These are phyloP conservation scores for Coemansia sp. DNA, from an alignment of 192 early-diverging fungal genomes.

Conservation along the genomic window DNA sequence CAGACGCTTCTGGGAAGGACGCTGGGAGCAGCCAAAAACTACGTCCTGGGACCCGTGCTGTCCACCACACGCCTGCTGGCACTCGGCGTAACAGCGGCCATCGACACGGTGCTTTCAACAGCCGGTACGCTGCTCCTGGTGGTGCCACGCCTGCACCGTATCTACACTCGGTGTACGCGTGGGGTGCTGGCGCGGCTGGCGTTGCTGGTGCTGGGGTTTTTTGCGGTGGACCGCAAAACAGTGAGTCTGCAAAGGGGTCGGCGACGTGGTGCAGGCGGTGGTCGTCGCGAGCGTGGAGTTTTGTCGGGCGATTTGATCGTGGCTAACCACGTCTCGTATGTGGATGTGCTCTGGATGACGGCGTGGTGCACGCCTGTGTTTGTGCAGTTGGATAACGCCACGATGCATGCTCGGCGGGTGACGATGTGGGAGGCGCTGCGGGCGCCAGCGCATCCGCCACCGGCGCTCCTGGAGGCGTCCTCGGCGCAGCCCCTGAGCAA, in stretches of 20 bases:
- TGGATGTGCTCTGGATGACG: conserved; percentile 74
- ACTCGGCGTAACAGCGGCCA: conserved; percentile 43
- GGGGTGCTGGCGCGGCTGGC: conserved; percentile 52
- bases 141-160: conserved; percentile 15
- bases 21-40: conserved; percentile 13
- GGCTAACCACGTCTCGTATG: conserved; percentile 78
- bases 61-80: conserved; percentile 42
- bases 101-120: conserved; percentile 36
- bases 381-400: conserved; percentile 46
- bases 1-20: conserved; percentile 7
- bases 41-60: conserved; percentile 36
- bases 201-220: conserved; percentile 70
- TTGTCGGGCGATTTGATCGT: conserved; percentile 72
- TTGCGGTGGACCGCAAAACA: conserved; percentile 60
- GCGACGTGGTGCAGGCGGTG: conserved; percentile 11
- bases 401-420: conserved; percentile 19
- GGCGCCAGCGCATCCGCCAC: conserved; percentile 23
- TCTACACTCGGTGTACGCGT: conserved; percentile 20
- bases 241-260: conserved; percentile 66
- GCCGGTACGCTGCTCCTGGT: conserved; percentile 21
- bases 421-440: conserved; percentile 31
- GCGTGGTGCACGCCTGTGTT: conserved; percentile 58
- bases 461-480: conserved; percentile 29
- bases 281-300: conserved; percentile 1
- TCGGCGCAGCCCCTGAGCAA: conserved; percentile 19